Evolutionary conservation across 2,329 filamentous ascomycete species (phyloP), one percentile per base, ranked within the genome.

Genomic region (Hymenoscyphus linearis): DNA sequence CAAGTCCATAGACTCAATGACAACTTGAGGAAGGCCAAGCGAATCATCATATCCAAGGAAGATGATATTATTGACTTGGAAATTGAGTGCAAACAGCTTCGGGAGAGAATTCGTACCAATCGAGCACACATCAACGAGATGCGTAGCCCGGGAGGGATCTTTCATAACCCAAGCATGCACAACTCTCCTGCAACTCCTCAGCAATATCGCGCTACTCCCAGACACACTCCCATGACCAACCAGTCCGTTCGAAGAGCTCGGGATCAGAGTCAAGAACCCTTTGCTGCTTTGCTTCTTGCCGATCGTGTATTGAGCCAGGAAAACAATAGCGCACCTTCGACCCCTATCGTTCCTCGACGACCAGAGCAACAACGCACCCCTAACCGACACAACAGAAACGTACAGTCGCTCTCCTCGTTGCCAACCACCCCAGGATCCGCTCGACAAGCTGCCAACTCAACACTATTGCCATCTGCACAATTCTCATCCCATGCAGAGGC

Each of bases 81-180:
- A 2, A 91, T 96, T 69, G 89, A 95, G 71, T 89, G 91, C 60
- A 81, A 86, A 44, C 82, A 90, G 73, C 80, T 97, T 57, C 84
- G 93, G 62, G 90, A 87, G 64, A 87, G 93, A 22, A 96, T 98
- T 65, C 85, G 89, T 50, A 91, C 96, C 73, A 96, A 96, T 71
- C 82, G 93, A 64, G 90, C 96, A 71, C 92, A 96, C 71, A 86
- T 96, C 68, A 89, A 90, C 62, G 82, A 83, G 71, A 83, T 96
- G 55, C 87, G 89, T 70, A 88, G 90, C 68, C 89, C 90, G 1
- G 88, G 89, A 14, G 86, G 85, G 57, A 83, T 85, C 36, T 86
- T 86, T 60, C 83, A 89, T 63, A 80, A 85, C 61, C 76, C 87
- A 62, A 86, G 84, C 2, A 85, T 87, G 53, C 78, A 78, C 60